Evolutionary conservation across 2,329 filamentous ascomycete genomes (phyloP), one percentile per base, ranked within the genome.

Genomic region (Byssochlamys sp.): DNA sequence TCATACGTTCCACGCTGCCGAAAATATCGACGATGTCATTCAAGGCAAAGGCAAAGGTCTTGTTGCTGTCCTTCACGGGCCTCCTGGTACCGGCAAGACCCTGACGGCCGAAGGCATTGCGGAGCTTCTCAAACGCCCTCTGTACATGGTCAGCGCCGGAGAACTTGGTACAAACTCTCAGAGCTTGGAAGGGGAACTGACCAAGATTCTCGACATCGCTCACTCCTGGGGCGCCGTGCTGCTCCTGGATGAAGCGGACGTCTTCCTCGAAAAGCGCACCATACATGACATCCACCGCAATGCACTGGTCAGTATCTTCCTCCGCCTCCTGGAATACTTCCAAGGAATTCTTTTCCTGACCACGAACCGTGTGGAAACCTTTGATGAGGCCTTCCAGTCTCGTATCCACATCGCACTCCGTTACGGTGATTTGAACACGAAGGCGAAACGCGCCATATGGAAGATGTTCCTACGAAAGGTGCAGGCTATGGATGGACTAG

Each of bases 281-380:
- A 85, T 90, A 66, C 86, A 90, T 61, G 89, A 95, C 65, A 86
- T 95, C 55, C 87, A 91, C 68, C 86, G 90, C 58, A 95, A 95
- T 65, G 87, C 88, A 0, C 82, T 94, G 0, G 91, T 95, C 55
- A 89, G 86, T 69, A 90, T 95, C 66, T 96, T 96, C 78, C 77
- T 96, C 2, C 85, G 90, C 0, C 80, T 92, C 57, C 79, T 96
- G 0, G 91, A 96, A 72, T 96, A 95, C 71, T 95, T 95, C 75
- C 89, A 95, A 68, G 91, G 91, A 2, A 95, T 95, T 55, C 72
- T 95, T 3, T 95, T 96, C 76, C 74, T 96, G 27, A 96, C 91
- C 0, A 95, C 91, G 2, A 95, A 95, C 69, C 84, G 90, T 1
- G 89, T 95, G 0, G 75, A 86, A 76, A 91, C 89, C 0, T 95